A percentile compares a stretch with the other conserved stretches of the same genome.
phyloP scores from a whole-genome alignment of 192 early-diverging fungal species.

The Podila clonocystis region DNA sequence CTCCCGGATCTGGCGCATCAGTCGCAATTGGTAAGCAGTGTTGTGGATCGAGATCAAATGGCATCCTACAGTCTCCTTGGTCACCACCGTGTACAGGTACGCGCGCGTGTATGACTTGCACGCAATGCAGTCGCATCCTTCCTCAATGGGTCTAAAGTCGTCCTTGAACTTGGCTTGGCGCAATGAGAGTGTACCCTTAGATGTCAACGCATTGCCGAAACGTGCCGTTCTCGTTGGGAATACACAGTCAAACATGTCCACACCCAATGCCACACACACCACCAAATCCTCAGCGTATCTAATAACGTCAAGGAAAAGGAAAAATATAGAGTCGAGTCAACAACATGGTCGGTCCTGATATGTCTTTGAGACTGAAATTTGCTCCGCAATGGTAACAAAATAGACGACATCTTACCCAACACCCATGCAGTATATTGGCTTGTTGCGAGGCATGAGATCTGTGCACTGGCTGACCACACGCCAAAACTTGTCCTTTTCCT shows the following conservation, averaged over 20 bases:
- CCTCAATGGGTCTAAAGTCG: conserved; percentile 79
- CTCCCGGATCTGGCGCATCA: conserved; percentile 82
- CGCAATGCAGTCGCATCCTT: conserved; percentile 78
- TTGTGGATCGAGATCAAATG: conserved; percentile 88
- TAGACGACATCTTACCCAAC: conserved; percentile 64
- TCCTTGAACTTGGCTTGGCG: conserved; percentile 67
- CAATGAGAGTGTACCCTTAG: conserved; percentile 73
- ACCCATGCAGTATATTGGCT: conserved; percentile 94
- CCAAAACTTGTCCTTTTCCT: conserved; percentile 90
- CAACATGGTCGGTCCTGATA: background rate
- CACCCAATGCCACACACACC: conserved; percentile 86
- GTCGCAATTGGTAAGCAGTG: conserved; percentile 83
- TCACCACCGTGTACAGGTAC: conserved; percentile 74
- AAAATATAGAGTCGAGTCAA: background rate
- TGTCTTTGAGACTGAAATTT: background rate
- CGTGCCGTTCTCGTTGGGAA: conserved; percentile 91
- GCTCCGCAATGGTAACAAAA: background rate
- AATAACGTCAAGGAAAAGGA: background rate
- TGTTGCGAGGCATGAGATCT: conserved; percentile 79
- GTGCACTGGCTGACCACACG: conserved; percentile 82
- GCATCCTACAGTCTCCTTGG: conserved; percentile 82
- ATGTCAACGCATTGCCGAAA: conserved; percentile 86
- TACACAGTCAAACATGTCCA: conserved; percentile 94
- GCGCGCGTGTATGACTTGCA: conserved; percentile 80
- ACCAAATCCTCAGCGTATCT: conserved; percentile 85